Base-by-base conservation (phyloP, 2,329 filamentous ascomycete genomes). In the Tolypocladium amazonense region DNA sequence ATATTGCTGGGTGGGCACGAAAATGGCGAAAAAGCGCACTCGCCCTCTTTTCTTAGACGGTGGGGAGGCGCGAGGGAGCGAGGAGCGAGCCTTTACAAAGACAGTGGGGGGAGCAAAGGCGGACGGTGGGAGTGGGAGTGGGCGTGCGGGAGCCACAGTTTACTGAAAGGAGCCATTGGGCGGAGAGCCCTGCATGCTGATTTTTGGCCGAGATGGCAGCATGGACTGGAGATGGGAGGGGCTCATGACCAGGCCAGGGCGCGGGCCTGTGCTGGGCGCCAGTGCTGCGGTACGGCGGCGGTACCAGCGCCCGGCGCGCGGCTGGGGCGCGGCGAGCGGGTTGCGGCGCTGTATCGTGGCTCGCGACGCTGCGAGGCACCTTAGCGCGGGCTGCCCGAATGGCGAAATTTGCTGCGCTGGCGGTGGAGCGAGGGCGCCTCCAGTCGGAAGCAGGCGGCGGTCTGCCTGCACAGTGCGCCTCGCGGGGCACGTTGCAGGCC, bases 1-100 rank as follows among this genome's bases (percentile, higher is more conserved):
- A 59, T 58, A 62, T 60, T 41, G 56, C 39, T 15, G 50, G 58
- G 61, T 61, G 61, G 61, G 61, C n/a, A 58, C 58, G 27, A 33
- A 37, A 52, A 56, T 30, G 38, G n/a, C 39, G 43, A 57, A 57
- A 54, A 35, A 56, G 43, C 52, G 37, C 59, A 61, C 38, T 33
- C 55, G 23, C 54, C 38, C 35, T 56, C 25, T 27, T 56, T 56
- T 39, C 27, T 14, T 56, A 18, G 12, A 20, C 23, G 20, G 55
- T 41, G 38, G 37, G 33, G 37, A 33, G 37, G 37, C 15, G 38
- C 14, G 35, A 20, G 25, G 54, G 35, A 30, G 38, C 47, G 14
- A 27, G 47, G 15, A 18, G 47, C 25, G 38, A 25, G 27, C 23
- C 9, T 35, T 53, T 35, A 23, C 38, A 8, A 43, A 23, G 23